Evolutionary conservation across 352 stramenopile species (phyloP).

Genomic region (Phytophthora citrophthora): DNA sequence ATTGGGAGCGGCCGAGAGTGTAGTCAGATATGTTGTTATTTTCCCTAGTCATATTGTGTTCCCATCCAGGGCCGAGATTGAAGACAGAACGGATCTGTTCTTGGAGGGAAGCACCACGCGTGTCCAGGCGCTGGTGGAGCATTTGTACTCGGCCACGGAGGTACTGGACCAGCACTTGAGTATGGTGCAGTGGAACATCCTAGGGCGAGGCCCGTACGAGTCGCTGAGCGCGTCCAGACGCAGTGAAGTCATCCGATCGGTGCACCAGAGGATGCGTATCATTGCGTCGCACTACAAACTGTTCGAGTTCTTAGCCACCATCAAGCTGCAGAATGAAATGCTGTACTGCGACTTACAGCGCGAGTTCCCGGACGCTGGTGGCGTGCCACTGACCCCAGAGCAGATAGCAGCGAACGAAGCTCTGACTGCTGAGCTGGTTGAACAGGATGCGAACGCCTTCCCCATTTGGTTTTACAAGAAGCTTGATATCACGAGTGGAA

Average conservation of each 20-base stretch:
- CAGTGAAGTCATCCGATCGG: slow-evolving; percentile 71
- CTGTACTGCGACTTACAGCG: slow-evolving; percentile 72
- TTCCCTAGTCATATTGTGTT: slow-evolving; percentile 81
- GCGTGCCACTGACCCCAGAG: slow-evolving; percentile 50
- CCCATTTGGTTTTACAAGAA: slow-evolving; percentile 89
- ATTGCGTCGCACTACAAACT: slow-evolving; percentile 81
- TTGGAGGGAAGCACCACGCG: slow-evolving; percentile 75
- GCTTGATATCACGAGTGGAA: slow-evolving; percentile 44
- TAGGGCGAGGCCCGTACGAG: slow-evolving; percentile 80
- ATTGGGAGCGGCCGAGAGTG: slow-evolving; percentile 65
- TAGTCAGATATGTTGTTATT: slow-evolving; percentile 80
- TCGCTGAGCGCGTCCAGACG: slow-evolving; percentile 66
- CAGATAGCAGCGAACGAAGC: slow-evolving; percentile 50
- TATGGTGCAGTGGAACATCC: slow-evolving; percentile 90
- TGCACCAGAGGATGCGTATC: slow-evolving; percentile 73
- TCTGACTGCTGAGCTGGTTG: slow-evolving; percentile 48
- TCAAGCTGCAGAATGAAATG: slow-evolving; percentile 88
- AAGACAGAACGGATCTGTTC: slow-evolving; percentile 77
- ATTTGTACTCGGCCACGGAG: slow-evolving; percentile 85
- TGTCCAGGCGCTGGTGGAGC: slow-evolving; percentile 76
- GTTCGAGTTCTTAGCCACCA: slow-evolving; percentile 85
- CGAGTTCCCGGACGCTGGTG: slow-evolving; percentile 53
- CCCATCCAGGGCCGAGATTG: slow-evolving; percentile 78
- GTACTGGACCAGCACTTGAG: slow-evolving; percentile 85
- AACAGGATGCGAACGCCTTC: slow-evolving; percentile 67